These are phyloP conservation scores for Vinca minor DNA, from an alignment of 257 asterid species.

Conservation along the genomic window DNA sequence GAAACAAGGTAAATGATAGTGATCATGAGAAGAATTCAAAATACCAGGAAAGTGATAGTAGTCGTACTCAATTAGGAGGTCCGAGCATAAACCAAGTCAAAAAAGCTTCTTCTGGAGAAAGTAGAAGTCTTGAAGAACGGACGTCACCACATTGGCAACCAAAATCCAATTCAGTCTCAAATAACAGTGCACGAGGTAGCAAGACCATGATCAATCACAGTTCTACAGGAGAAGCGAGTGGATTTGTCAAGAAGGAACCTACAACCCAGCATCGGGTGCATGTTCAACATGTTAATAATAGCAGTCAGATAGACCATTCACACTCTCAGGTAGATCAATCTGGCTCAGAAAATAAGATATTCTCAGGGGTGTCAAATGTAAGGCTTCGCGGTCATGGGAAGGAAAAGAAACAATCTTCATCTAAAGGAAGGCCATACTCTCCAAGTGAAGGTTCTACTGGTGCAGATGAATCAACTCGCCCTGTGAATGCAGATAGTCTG, in stretches of 20 bases:
- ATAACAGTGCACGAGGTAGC: conserved; percentile 32
- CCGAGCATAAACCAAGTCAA: conserved; percentile 34
- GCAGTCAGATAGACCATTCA: conserved; percentile 16
- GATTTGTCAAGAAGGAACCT: conserved; percentile 36
- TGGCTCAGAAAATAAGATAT: conserved; percentile 21
- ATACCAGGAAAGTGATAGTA: conserved; percentile 37
- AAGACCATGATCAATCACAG: conserved; percentile 29
- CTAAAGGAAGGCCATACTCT: conserved; percentile 41
- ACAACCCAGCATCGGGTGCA: conserved; percentile 31
- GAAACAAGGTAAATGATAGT: conserved; percentile 30
- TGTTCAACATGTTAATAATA: conserved; percentile 21
- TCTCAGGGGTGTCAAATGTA: conserved; percentile 18
- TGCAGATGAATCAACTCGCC: conserved; percentile 29
- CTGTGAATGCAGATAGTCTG: conserved; percentile 25
- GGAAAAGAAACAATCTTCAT: conserved; percentile 41
- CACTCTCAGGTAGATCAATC: conserved; percentile 22
- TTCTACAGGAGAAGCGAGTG: conserved; percentile 27
- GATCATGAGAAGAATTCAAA: conserved; percentile 29
- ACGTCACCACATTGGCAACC: conserved; percentile 75
- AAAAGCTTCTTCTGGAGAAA: conserved; percentile 37
- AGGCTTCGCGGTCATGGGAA: conserved; percentile 37
- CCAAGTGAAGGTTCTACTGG: conserved; percentile 40
- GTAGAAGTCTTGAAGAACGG: conserved; percentile 42
- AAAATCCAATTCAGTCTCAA: conserved; percentile 38
- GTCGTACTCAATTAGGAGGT: conserved; percentile 25